Percentiles rank a stretch among this genome's conserved stretches.
These are phyloP conservation scores for Sphagnurus paluster DNA, from an alignment of 1,284 basidiomycete species.

Conservation along the genomic window DNA sequence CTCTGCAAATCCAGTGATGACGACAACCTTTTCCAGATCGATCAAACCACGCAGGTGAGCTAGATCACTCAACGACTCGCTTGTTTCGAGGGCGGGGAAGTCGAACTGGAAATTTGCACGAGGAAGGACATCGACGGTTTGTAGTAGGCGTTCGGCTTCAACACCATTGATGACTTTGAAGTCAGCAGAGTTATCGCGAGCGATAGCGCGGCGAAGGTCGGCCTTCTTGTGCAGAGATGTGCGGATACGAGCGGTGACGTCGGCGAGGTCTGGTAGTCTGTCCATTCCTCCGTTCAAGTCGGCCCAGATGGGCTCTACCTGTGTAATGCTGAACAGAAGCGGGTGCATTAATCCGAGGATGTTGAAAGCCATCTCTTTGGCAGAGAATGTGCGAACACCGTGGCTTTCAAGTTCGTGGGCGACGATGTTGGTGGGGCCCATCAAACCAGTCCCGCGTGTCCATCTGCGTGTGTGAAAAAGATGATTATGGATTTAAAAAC, in stretches of 20 bases:
- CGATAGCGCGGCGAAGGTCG: constrained; percentile 89
- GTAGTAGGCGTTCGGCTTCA: constrained; percentile 91
- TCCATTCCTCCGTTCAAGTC: constrained; percentile 98
- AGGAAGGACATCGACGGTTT: constrained; percentile 91
- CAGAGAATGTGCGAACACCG: constrained; percentile 96
- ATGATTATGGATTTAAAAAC: neutral
- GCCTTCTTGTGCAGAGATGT: constrained; percentile 77
- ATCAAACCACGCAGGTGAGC: constrained; percentile 81
- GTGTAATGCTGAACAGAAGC: constrained; percentile 99
- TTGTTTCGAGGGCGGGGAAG: constrained; percentile 80
- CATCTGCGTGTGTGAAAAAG: constrained; percentile 51
- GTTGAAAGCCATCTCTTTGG: constrained; percentile 99
- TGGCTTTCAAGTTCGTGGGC: constrained; percentile 93
- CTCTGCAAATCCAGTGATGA: constrained; percentile 96
- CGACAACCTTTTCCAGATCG: constrained; percentile 94
- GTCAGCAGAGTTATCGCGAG: constrained; percentile 92
- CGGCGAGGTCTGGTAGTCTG: constrained; percentile 91
- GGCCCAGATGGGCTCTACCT: constrained; percentile 99
- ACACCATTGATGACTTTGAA: constrained; percentile 91
- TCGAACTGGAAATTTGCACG: constrained; percentile 97
- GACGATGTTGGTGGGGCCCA: constrained; percentile 94
- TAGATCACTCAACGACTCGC: constrained; percentile 71
- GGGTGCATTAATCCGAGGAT: constrained; percentile 99
- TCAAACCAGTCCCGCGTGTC: constrained; percentile 98
- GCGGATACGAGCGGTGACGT: constrained; percentile 88